Evolutionary conservation across 2,329 filamentous ascomycete genomes (phyloP).

Genomic region (Fusarium denticulatum): DNA sequence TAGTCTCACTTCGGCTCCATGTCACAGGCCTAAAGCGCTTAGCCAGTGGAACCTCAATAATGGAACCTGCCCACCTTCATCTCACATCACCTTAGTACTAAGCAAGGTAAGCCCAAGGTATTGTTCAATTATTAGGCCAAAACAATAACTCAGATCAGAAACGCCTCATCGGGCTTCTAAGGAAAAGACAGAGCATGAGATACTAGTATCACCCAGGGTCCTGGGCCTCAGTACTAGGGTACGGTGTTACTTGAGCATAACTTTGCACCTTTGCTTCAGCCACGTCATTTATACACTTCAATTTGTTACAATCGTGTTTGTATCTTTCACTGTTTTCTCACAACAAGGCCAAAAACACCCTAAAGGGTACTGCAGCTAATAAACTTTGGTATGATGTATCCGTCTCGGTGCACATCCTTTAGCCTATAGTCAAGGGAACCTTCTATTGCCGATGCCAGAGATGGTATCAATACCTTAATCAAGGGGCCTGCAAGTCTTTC

Average conservation of each 20-base stretch:
- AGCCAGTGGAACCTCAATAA: conserved; percentile 1
- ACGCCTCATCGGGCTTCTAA: conserved; percentile 8
- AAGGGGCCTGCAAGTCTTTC: not conserved
- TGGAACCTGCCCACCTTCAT: not conserved
- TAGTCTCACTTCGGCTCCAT: conserved; percentile 14
- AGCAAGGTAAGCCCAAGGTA: not conserved
- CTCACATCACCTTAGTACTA: not conserved
- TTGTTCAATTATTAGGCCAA: not conserved
- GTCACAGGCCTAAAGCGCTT: conserved; percentile 18
- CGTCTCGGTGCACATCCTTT: not conserved
- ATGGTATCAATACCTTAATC: not conserved
- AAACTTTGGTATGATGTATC: not conserved
- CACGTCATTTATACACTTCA: conserved; percentile 1
- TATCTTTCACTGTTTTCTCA: not conserved
- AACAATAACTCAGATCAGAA: not conserved
- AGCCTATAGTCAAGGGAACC: not conserved
- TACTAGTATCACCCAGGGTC: not conserved
- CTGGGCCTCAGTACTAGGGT: not conserved
- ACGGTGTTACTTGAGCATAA: not conserved
- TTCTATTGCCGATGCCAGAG: not conserved
- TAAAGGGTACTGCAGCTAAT: not conserved
- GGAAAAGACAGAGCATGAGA: not conserved
- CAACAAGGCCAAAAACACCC: no score
- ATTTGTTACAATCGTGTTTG: not conserved
- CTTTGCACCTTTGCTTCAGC: not conserved